Evolutionary conservation across 805 yeast genomes (phyloP), one percentile per base, ranked within the genome.

Genomic region (Ogataea sp.): DNA sequence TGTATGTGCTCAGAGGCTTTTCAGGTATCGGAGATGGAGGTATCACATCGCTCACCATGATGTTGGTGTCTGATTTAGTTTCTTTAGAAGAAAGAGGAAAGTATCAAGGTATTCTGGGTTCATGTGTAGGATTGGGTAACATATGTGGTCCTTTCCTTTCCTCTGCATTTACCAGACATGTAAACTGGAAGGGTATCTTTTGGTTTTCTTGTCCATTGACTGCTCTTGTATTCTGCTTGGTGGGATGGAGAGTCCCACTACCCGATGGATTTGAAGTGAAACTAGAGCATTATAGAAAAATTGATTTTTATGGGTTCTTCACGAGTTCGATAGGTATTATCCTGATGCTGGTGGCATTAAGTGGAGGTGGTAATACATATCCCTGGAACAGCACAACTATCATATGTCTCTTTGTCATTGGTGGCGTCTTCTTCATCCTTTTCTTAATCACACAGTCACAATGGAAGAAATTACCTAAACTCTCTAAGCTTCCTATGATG

Each of bases 21-120:
- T 70, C 76, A 14, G 81, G 82, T 20, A 62, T 76, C 23, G 82
- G 79, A 4, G 60, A 65, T 35, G 80, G 80, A 2, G 80, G 78
- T 1, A 63, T 70, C 3, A 64, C 67, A 13, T 66, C 76, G 3
- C 52, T 75, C 30, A 49, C 71, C 1, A 75, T 73, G 76, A 73
- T 73, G 21, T 65, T 73, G 14, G 60, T 73, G 34, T 68, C 78
- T 41, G 82, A 76, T 49, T 53, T 75, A 16, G 76, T 74, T 13
- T 66, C 79, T 0, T 55, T 76, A 23, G 59, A 66, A 42, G 70
- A 75, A 40, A 59, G 82, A 44, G 81, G 80, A 0, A 70, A 70
- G 45, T 76, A 65, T 51, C 80, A 75, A 54, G 81, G 81, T 3
- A 69, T 72, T 9, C 51, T 74, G 25, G 80, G 80, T 3, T 50